Percentiles rank a stretch among this genome's conserved stretches.
These are phyloP conservation scores for Ogataea ganodermae DNA, from an alignment of 805 yeast genomes.

Conservation along the genomic window DNA sequence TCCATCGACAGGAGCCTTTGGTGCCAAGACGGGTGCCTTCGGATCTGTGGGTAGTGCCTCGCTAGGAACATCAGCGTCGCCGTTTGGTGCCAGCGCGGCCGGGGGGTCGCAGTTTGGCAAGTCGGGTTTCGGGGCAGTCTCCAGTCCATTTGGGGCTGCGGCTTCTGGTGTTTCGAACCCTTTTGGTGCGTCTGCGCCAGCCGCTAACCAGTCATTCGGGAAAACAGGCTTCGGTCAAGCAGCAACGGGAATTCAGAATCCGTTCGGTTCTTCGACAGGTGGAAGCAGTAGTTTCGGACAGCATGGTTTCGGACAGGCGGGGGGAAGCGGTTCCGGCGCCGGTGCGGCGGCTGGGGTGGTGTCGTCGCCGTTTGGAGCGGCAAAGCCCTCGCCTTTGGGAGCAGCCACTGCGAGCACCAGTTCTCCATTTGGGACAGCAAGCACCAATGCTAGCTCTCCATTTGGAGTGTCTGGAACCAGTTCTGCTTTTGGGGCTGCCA, in stretches of 20 bases:
- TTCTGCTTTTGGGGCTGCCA: background rate
- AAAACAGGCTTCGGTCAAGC: conserved; percentile 8
- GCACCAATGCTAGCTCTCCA: conserved; percentile 10
- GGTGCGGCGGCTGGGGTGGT: background rate
- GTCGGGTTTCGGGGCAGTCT: conserved; percentile 26
- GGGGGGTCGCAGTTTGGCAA: conserved; percentile 23
- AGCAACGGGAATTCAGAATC: background rate
- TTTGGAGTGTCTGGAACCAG: conserved; percentile 12
- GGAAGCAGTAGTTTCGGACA: conserved; percentile 12
- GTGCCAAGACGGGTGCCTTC: conserved; percentile 14
- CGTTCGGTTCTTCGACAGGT: conserved; percentile 6
- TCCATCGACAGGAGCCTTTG: conserved; percentile 14
- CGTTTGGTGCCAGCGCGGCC: conserved; percentile 13
- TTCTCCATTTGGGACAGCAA: conserved; percentile 1
- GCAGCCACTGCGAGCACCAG: background rate
- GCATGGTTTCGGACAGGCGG: conserved; percentile 24
- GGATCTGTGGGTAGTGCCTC: conserved; percentile 8
- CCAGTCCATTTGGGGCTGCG: conserved; percentile 5
- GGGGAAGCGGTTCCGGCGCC: too few species aligned
- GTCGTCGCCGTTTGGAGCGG: background rate
- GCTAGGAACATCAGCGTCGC: background rate
- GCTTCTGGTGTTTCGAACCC: conserved; percentile 6
- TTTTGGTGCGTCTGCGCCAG: conserved; percentile 21
- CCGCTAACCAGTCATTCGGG: conserved; percentile 10
- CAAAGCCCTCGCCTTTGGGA: background rate